Evolutionary conservation across 805 yeast species (phyloP), one percentile per base, ranked within the genome.

Genomic region (Kodamaea kaohsiungensis): DNA sequence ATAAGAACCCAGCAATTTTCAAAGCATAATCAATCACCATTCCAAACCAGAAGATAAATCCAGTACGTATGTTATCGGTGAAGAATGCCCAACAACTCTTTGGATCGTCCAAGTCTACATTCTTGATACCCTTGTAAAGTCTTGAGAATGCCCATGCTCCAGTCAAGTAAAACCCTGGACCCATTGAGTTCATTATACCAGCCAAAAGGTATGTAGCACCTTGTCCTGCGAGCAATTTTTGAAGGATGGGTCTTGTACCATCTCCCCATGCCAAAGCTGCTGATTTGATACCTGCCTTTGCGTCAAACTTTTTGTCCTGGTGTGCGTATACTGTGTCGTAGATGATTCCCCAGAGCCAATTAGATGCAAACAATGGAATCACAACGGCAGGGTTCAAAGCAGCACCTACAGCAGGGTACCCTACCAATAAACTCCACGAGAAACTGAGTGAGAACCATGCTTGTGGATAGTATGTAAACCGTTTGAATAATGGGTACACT

Each of bases 291-390:
- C 99, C 99, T 0, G 96, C 98, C 54, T 81, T 78, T 51, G 89
- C 73, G 71, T 95, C 99, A 64, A 87, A 95, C 51, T 69, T 72
- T 72, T 95, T 95, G 71, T 95, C 99, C 73, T 95, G 99, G 67
- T 95, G 99, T 0, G 99, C 99, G 69, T 95, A 95, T 40, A 95
- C 83, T 1, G 99, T 91, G 69, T 95, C 99, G 71, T 95, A 95
- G 51, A 86, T 86, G 92, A 95, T 89, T 60, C 96, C 87, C 99
- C 99, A 95, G 53, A 87, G 78, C 65, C 86, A 88, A 46, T 91
- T 85, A 15, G 96, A 83, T 2, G 84, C 67, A 63, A 87, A 90
- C 48, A 95, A 74, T 0, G 97, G 90, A 2, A 83, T 73, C 84
- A 92, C 92, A 3, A 91, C 87, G 8, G 84, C 72, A 76, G 83